Evolutionary conservation across 768 basidiomycete genomes (phyloP), one percentile per base, ranked within the genome.

Genomic region (Mycena belliarum): DNA sequence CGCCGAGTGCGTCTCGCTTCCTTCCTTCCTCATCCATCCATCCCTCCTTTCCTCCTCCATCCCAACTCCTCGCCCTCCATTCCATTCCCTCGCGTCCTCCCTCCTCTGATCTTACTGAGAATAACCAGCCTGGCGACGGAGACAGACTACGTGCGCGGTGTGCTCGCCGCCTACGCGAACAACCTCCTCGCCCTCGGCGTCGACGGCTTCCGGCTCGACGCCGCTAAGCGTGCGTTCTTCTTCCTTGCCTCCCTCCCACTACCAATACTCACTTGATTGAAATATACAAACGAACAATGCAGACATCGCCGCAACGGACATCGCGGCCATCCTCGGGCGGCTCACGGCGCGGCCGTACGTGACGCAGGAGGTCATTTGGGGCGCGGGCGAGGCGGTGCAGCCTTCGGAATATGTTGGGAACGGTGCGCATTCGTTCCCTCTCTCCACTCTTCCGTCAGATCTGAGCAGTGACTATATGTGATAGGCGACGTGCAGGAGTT

Each of bases 401-500:
- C 86, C 87, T 0, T 76, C 76, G 1, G 78, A 86, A 63, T 89
- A 88, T 64, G 72, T 72, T 8, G 66, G 65, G 0, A 86, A 78
- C 57, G 86, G 84, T 75, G 29, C 43, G 70, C 66, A 5, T 29
- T 33, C n/a, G n/a, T n/a, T n/a, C n/a, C n/a, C n/a, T n/a, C n/a
- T n/a, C n/a, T n/a, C n/a, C n/a, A n/a, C n/a, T n/a, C n/a, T n/a
- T n/a, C n/a, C n/a, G n/a, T n/a, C n/a, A n/a, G n/a, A n/a, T n/a
- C n/a, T n/a, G n/a, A n/a, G n/a, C n/a, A n/a, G n/a, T n/a, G n/a
- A n/a, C n/a, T n/a, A n/a, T n/a, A n/a, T n/a, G n/a, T n/a, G n/a
- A n/a, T n/a, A 76, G 82, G 83, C 12, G 84, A 87, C 63, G 86
- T 87, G 3, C 85, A 88, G 72, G 87, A 88, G 85, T 88, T 89